phyloP scores from a whole-genome alignment of 306 rosid genomes.

The Pterocarpus santalinus region DNA sequence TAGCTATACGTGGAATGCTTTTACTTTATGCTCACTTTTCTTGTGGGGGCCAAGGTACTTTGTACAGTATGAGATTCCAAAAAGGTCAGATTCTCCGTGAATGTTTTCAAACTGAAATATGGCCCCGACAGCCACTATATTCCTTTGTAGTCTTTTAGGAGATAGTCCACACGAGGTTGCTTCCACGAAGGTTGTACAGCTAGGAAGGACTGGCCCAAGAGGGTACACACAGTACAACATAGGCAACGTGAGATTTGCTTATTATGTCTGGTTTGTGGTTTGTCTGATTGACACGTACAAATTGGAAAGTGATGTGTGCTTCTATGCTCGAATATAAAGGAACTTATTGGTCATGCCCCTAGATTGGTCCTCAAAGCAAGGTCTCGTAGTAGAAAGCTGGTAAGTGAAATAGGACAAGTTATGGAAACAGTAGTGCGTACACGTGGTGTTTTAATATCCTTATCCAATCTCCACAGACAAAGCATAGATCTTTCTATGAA shows the following conservation, averaged over 20 bases:
- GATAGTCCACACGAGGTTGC: slow-evolving; percentile 44
- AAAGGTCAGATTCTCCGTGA: background rate
- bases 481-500: too few species aligned
- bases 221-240: background rate
- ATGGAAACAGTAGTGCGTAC: background rate
- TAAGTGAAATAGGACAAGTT: slow-evolving; percentile 26
- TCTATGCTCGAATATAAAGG: too few species aligned
- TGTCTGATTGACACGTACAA: slow-evolving; percentile 4
- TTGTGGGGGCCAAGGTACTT: background rate
- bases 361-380: too few species aligned
- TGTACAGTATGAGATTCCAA: background rate
- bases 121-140: background rate
- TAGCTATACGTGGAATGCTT: background rate
- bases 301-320: background rate
- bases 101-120: too few species aligned
- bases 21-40: slow-evolving; percentile 4
- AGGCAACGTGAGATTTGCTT: background rate
- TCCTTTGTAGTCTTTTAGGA: background rate
- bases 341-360: too few species aligned
- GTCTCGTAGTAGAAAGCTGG: too few species aligned
- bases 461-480: background rate
- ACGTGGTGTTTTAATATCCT: background rate
- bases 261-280: background rate
- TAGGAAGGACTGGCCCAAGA: background rate
- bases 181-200: slow-evolving; percentile 45